Percentiles rank a stretch among this genome's conserved stretches.
Conservation (phyloP, 306 rosid species). For the Myrica gale region DNA sequence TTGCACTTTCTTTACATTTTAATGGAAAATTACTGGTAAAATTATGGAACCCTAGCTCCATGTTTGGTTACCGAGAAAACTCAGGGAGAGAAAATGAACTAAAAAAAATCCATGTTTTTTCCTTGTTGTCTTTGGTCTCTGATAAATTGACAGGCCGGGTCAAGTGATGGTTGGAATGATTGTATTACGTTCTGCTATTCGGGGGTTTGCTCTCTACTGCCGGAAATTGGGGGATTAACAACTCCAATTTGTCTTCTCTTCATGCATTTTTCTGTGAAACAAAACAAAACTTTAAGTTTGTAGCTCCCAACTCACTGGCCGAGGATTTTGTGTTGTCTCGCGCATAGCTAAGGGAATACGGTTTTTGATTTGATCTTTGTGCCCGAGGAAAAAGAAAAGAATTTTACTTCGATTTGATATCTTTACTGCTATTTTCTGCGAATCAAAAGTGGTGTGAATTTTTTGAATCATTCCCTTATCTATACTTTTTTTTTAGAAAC, state of each 20-base stretch:
- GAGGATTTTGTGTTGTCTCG: neutral
- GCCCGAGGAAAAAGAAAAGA: neutral
- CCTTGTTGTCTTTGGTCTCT: neutral
- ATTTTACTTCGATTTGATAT: neutral
- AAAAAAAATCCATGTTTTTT: neutral
- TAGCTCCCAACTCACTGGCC: neutral
- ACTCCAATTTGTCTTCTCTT: neutral
- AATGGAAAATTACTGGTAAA: neutral
- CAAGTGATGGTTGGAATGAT: neutral
- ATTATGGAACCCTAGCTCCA: neutral
- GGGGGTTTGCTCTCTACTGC: neutral
- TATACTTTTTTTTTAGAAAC: neutral
- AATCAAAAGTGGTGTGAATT: neutral
- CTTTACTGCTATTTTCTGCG: neutral
- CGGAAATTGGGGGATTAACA: neutral
- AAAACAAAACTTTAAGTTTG: neutral
- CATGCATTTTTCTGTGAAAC: neutral
- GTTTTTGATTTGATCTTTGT: neutral
- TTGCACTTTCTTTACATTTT: neutral
- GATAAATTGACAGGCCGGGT: neutral
- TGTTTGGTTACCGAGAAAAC: conserved; percentile 12
- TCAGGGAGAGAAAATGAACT: neutral
- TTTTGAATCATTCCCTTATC: neutral
- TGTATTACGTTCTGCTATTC: neutral
- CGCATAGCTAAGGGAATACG: neutral